Conservation (phyloP, 495 filamentous ascomycete genomes). For the Xylona heveae region DNA sequence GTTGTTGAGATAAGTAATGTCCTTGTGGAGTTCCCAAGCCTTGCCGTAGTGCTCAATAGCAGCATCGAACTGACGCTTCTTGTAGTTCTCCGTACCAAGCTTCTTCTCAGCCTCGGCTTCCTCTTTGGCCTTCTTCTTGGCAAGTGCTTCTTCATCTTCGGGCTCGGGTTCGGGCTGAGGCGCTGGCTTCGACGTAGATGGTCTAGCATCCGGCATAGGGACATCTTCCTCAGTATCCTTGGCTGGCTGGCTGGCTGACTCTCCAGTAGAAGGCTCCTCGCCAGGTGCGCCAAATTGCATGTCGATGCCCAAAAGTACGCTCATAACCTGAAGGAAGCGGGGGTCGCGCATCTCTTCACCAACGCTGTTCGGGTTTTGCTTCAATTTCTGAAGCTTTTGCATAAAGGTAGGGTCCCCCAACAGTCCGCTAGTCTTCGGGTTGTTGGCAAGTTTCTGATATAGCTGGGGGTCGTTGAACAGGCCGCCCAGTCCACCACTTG, state of each 20-base stretch:
- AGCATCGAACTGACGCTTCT: conserved; percentile 87
- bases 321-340: conserved; percentile 81
- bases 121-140: conserved; percentile 75
- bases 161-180: conserved; percentile 40
- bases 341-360: conserved; percentile 72
- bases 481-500: conserved; percentile 53
- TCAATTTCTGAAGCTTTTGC: conserved; percentile 61
- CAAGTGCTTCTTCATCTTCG: conserved; percentile 59
- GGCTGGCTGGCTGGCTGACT: conserved; percentile 16
- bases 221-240: conserved; percentile 50
- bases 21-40: conserved; percentile 86
- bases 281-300: conserved; percentile 57
- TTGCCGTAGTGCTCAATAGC: conserved; percentile 91
- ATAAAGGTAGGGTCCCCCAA: conserved; percentile 82
- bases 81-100: conserved; percentile 86
- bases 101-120: conserved; percentile 90
- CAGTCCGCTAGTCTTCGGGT: conserved; percentile 76
- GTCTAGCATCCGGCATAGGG: conserved; percentile 51
- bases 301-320: conserved; percentile 81
- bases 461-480: conserved; percentile 89
- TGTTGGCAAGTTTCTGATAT: conserved; percentile 70
- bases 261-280: conserved; percentile 11
- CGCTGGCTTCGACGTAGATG: conserved; percentile 29
- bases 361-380: conserved; percentile 58
- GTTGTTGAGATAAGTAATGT: conserved; percentile 96